These are phyloP conservation scores for Carex kokanica DNA, from an alignment of 176 grass and related monocot genomes.

Conservation along the genomic window DNA sequence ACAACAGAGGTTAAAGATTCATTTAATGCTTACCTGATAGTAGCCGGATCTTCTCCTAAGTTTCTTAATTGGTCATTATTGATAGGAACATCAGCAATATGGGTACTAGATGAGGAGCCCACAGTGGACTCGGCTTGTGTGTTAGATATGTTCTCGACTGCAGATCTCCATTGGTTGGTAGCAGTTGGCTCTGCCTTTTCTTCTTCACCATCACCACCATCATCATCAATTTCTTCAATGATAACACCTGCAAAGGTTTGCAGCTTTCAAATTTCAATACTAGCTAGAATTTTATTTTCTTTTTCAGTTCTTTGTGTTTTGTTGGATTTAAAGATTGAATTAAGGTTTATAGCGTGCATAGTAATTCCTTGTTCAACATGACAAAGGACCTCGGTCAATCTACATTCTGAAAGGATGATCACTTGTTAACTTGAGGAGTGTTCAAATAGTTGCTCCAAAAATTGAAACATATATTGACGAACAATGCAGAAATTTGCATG, in stretches of 20 bases:
- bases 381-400: background rate
- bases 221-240: constrained; percentile 83
- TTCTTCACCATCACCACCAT: constrained; percentile 38
- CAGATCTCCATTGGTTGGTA: constrained; percentile 39
- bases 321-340: background rate
- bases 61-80: constrained; percentile 32
- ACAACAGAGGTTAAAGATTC: constrained; percentile 20
- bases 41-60: constrained; percentile 45
- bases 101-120: constrained; percentile 24
- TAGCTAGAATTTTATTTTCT: constrained; percentile 1
- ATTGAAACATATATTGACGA: background rate
- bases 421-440: background rate
- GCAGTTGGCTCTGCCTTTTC: constrained; percentile 32
- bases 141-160: constrained; percentile 39
- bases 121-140: constrained; percentile 41
- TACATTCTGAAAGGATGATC: background rate
- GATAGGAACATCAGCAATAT: constrained; percentile 5
- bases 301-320: background rate
- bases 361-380: background rate
- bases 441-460: background rate
- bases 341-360: background rate
- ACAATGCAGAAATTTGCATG: background rate
- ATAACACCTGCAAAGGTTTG: constrained; percentile 52
- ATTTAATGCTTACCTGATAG: constrained; percentile 39
- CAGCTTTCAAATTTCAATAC: constrained; percentile 17